Evolutionary conservation across 2,329 filamentous ascomycete species (phyloP).

Genomic region (Phoma herbarum): DNA sequence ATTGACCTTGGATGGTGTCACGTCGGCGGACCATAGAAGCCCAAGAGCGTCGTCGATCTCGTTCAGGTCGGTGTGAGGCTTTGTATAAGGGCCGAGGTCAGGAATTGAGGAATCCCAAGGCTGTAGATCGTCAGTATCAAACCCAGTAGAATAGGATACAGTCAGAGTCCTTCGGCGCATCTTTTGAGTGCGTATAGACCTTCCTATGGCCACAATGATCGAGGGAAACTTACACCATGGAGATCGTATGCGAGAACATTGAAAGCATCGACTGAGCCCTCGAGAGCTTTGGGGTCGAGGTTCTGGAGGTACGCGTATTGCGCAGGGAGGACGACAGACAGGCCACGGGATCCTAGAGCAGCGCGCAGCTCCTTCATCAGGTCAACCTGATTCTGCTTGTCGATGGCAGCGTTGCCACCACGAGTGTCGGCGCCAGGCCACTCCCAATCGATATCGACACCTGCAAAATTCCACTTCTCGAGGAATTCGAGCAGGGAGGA

Average conservation of each 20-base stretch:
- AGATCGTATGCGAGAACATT: slow-evolving; percentile 60
- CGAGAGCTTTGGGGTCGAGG: slow-evolving; percentile 38
- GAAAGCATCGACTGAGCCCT: slow-evolving; percentile 51
- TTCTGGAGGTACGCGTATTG: slow-evolving; percentile 39
- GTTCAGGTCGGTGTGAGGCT: slow-evolving; percentile 58
- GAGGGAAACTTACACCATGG: slow-evolving; percentile 47
- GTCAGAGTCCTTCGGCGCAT: too few species aligned
- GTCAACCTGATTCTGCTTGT: slow-evolving; percentile 38
- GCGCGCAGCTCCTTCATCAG: slow-evolving; percentile 37
- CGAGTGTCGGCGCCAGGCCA: slow-evolving; percentile 46
- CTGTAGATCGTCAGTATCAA: background rate
- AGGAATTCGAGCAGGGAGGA: slow-evolving; percentile 53
- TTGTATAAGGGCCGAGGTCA: slow-evolving; percentile 44
- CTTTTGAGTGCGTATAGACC: too few species aligned
- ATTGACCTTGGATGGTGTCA: slow-evolving; percentile 54
- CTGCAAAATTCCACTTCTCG: slow-evolving; percentile 54
- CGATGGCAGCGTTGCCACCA: slow-evolving; percentile 45
- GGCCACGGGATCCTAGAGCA: slow-evolving; percentile 29
- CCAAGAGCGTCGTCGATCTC: slow-evolving; percentile 56
- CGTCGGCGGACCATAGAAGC: slow-evolving; percentile 57
- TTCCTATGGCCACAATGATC: too few species aligned
- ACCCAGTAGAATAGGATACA: background rate
- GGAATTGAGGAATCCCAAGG: slow-evolving; percentile 24
- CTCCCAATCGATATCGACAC: slow-evolving; percentile 60
- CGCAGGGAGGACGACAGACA: slow-evolving; percentile 40